A percentile compares a stretch with the other conserved stretches of the same genome.
Evolutionary conservation across 2,329 filamentous ascomycete genomes (phyloP).

Genomic region (Colletotrichum echinochloae): DNA sequence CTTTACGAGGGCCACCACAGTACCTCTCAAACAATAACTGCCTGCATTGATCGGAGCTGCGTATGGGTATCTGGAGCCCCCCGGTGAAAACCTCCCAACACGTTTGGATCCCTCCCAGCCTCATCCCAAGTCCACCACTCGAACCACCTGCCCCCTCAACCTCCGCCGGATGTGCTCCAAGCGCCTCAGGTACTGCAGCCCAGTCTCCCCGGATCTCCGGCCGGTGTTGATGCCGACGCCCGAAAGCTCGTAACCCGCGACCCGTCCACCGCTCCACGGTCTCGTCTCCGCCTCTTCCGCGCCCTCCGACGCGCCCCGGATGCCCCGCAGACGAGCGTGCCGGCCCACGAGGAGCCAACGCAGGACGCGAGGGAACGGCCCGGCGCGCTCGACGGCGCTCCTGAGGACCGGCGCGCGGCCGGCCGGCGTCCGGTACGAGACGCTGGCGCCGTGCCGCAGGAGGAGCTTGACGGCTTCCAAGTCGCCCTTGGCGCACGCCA

Average conservation of each 20-base stretch:
- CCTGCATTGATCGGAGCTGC: background rate
- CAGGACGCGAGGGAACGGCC: constrained; percentile 24
- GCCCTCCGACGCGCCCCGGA: background rate
- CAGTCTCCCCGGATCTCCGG: background rate
- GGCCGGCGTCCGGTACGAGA: constrained; percentile 14
- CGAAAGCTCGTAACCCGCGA: background rate
- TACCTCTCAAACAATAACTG: background rate
- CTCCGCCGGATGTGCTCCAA: background rate
- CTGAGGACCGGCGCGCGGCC: background rate
- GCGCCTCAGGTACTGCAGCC: constrained; percentile 17
- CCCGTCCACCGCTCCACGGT: constrained; percentile 7
- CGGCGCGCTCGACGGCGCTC: constrained; percentile 34
- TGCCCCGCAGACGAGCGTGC: constrained; percentile 3
- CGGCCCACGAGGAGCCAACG: constrained; percentile 41
- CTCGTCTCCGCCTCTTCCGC: background rate
- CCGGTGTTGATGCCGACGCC: background rate
- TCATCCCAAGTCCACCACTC: background rate
- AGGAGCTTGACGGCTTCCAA: constrained; percentile 28
- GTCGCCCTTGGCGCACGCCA: constrained; percentile 31
- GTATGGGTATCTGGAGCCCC: background rate
- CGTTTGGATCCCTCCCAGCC: background rate
- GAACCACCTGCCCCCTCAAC: background rate
- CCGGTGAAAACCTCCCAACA: background rate
- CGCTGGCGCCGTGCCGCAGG: constrained; percentile 27
- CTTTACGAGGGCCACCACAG: too few species aligned